phyloP scores from a whole-genome alignment of 805 yeast genomes.

The Yamadazyma paraphyllophila region DNA sequence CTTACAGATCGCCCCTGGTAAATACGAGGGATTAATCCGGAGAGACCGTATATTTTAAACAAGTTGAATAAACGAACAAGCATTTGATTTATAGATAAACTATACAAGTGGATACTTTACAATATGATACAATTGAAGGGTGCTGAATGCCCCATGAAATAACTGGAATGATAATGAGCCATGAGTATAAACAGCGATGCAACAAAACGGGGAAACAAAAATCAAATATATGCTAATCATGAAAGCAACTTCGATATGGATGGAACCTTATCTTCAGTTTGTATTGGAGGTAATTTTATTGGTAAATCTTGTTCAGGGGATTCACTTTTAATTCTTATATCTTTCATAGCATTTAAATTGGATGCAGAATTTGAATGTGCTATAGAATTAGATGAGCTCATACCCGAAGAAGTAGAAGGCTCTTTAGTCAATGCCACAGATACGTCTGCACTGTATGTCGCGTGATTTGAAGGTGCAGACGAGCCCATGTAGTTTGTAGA shows the following conservation, averaged over 20 bases:
- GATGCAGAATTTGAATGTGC: slow-evolving; percentile 6
- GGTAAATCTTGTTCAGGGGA: slow-evolving; percentile 10
- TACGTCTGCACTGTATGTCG: neutral
- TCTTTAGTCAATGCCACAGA: neutral
- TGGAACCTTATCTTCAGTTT: slow-evolving; percentile 20
- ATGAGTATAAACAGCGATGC: neutral
- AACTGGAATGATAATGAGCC: too few relatives aligned
- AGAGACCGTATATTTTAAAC: neutral
- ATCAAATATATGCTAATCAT: neutral
- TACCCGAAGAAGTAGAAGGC: neutral
- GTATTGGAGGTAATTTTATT: slow-evolving; percentile 21
- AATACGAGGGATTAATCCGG: neutral
- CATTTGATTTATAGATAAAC: neutral
- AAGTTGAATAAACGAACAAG: neutral
- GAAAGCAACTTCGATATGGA: slow-evolving; percentile 20
- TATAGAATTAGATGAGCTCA: slow-evolving; percentile 1
- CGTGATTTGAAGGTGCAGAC: slow-evolving; percentile 9
- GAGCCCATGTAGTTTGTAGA: slow-evolving; percentile 7
- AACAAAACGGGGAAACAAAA: neutral
- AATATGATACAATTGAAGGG: slow-evolving; percentile 6
- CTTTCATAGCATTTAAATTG: slow-evolving; percentile 3
- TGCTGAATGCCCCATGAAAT: too few relatives aligned
- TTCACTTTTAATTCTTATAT: slow-evolving; percentile 8
- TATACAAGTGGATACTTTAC: slow-evolving; percentile 5
- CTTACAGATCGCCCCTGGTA: neutral